Evolutionary conservation across 306 rosid species (phyloP), one percentile per base, ranked within the genome.

Genomic region (Cucumis cinereus): DNA sequence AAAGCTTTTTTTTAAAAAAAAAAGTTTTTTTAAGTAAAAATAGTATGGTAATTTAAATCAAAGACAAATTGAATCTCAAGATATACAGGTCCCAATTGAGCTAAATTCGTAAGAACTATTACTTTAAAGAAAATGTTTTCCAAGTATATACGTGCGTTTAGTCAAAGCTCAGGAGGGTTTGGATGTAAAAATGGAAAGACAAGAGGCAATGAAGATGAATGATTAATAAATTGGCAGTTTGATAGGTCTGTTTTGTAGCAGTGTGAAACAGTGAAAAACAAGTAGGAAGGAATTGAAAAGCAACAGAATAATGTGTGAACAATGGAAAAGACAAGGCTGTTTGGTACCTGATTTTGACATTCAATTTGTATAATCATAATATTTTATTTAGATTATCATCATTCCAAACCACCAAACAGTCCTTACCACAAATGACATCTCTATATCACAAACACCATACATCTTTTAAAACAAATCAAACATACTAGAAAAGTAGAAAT

Each of bases 311-410:
- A 64, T 17, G 72, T 64, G 50, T 35, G 20, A 17, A 17, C 41
- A 35, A 67, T 20, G 13, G 38, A 69, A 13, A 69, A 45, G 75
- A 69, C 57, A 69, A 43, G 57, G 3, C 56, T 20, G 54, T 1
- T 14, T 23, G 54, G 74, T 69, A 66, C 73, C 73, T 45, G 75
- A 70, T 70, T 70, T 70, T 70, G 56, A 70, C 75, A 69, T 68
- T 68, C 36, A 66, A 68, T 68, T 64, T 64, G 49, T 45, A 20
- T 47, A 70, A 70, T 47, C 58, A 70, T 7, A 49, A 47, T 45
- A 13, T 41, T 15, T 70, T 23, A 14, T 70, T 7, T 70, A 14
- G 75, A 70, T 30, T 30, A 30, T 70, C 43, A 70, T 45, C 57
- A 47, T 24, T 24, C 62, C 74, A 69, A 49, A 14, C 69, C 59